Evolutionary conservation across 805 yeast species (phyloP), one percentile per base, ranked within the genome.

Genomic region (Wickerhamomyces rabaulensis): DNA sequence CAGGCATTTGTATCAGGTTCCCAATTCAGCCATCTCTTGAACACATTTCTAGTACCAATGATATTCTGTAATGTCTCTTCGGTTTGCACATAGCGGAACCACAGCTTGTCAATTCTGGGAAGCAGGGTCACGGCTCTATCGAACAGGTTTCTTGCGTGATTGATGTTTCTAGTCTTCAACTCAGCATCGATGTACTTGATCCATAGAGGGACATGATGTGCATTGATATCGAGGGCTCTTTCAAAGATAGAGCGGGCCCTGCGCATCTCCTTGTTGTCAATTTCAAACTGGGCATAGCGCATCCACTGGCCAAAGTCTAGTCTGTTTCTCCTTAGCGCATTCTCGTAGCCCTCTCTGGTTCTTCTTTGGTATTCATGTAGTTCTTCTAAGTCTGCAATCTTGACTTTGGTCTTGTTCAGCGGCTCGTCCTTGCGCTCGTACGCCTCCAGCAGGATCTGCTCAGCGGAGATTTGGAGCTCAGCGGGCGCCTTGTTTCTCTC

Each of bases 171-270:
- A 35, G 75, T 71, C 50, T 82, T 77, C 39, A 91, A 67, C 66
- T 94, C 98, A 35, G 80, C 63, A 57, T 88, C 90, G 10, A 87
- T 77, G 63, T 94, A 92, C 19, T 87, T 74, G 4, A 83, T 71
- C 98, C 99, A 92, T 42, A 92, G 64, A 6, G 95, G 90, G 2
- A 91, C 81, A 60, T 84, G 80, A 25, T 82, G 78, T 15, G 79
- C 76, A 56, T 88, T 85, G 9, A 87, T 88, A 44, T 81, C 84
- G 27, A 92, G 62, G 0, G 96, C 95, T 43, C 98, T 72, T 63
- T 92, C 99, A 66, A 85, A 86, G 6, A 94, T 73, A 0, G 97
- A 87, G 46, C 98, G 70, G 0, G 95, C 96, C 20, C 97, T 71
- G 17, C 78, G 72, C 50, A 78, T 73, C 58, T 92, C 96, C 49